These are phyloP conservation scores for Cladobotryum protrusum DNA, from an alignment of 2,329 filamentous ascomycete genomes.

Conservation along the genomic window DNA sequence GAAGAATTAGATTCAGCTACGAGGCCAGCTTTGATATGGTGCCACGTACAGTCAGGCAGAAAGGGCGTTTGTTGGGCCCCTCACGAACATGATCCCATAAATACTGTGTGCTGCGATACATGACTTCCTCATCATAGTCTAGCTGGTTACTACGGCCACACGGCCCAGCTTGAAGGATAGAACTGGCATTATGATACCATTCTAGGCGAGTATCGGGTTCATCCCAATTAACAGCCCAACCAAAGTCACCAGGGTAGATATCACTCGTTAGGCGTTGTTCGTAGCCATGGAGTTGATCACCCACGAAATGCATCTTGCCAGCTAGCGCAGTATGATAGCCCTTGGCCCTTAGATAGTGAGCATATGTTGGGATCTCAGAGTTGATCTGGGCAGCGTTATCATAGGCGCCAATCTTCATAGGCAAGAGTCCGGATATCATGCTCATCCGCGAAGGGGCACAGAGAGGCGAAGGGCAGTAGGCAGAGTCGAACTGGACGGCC, in stretches of 20 bases:
- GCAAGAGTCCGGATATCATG: slow-evolving; percentile 87
- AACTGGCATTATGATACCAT: slow-evolving; percentile 96
- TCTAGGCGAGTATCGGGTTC: slow-evolving; percentile 78
- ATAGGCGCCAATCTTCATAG: slow-evolving; percentile 85
- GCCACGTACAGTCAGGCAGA: slow-evolving; percentile 63
- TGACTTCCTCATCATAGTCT: slow-evolving; percentile 93
- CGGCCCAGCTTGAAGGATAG: slow-evolving; percentile 80
- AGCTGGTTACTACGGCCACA: slow-evolving; percentile 91
- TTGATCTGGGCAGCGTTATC: slow-evolving; percentile 84
- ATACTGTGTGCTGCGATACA: slow-evolving; percentile 85
- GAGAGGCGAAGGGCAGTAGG: slow-evolving; percentile 89
- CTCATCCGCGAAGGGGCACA: slow-evolving; percentile 91
- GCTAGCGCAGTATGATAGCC: slow-evolving; percentile 88
- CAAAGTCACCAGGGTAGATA: slow-evolving; percentile 91
- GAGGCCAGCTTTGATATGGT: no score
- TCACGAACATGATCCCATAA: slow-evolving; percentile 86
- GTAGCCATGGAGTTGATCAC: slow-evolving; percentile 90
- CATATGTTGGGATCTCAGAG: slow-evolving; percentile 83
- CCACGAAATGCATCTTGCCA: slow-evolving; percentile 97
- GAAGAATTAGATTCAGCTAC: slow-evolving; percentile 5
- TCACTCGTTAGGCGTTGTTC: slow-evolving; percentile 89
- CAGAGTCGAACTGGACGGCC: slow-evolving; percentile 86
- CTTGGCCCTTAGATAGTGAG: slow-evolving; percentile 77
- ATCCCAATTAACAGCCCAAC: slow-evolving; percentile 95
- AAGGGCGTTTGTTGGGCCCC: slow-evolving; percentile 66